Base-by-base conservation (phyloP, 768 basidiomycete genomes). In the Trametes sanguinea region DNA sequence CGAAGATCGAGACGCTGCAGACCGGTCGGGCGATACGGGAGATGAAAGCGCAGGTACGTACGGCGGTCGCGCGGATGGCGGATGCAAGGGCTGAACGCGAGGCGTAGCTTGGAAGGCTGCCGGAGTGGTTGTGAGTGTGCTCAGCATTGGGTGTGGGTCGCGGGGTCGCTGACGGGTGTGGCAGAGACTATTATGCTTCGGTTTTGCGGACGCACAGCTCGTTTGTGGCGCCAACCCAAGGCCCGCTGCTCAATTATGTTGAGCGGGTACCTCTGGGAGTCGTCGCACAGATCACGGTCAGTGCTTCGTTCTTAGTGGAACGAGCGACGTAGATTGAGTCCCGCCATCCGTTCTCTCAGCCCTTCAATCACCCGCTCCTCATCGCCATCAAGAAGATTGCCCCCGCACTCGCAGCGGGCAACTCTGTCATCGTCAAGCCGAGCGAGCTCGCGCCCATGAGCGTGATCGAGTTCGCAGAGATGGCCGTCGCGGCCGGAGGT, bases 371-470 rank as follows among this genome's bases (percentile, higher is more conserved):
- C 65, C 93, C 93, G 1, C 76, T 95, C n/a, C 73, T 95, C 39
- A 95, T 95, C 63, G 90, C 91, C 2, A 72, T 94, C 55, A 95
- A 95, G 79, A 95, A 95, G 75, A 88, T 94, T 57, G 90, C 88
- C 0, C 90, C 90, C 5, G 92, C 90, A 1, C 77, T 94, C 30
- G 92, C 92, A 46, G 89, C 91, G 7, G 92, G 92, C 4, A 94
- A 93, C 68, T 87, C 86, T 54, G 87, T 94, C 50, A 80, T 94
- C 52, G 85, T 93, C 17, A 94, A 93, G 67, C 89, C 91, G 1
- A 91, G 90, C 46, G 90, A 93, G 78, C 87, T 86, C 53, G 90
- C 93, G 8, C 93, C 93, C 1, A 80, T 93, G 44, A 86, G 89
- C 0, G 85, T 94, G 13, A 79, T 94, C 7, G 86, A 92, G 72